Conservation (phyloP, 768 basidiomycete species). For the Lyophyllum decastes region DNA sequence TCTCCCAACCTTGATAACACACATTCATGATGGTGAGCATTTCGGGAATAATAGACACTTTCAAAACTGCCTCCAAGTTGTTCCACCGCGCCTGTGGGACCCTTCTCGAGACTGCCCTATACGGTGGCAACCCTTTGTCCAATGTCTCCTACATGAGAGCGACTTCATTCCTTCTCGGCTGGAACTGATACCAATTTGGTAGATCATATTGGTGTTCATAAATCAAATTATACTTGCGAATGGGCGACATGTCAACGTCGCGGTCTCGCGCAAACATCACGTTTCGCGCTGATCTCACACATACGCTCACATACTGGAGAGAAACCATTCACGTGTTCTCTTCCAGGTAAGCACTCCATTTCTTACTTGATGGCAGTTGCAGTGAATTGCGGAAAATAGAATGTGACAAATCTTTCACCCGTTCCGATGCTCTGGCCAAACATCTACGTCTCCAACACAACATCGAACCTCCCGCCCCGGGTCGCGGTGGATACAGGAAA, state of each 20-base stretch:
- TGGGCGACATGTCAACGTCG: constrained; percentile 83
- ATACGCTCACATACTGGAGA: constrained; percentile 93
- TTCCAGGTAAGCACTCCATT: constrained; percentile 59
- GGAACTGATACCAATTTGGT: constrained; percentile 9
- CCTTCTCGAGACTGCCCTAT: neutral
- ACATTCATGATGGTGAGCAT: constrained; percentile 76
- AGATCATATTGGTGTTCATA: constrained; percentile 85
- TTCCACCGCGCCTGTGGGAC: too few relatives aligned
- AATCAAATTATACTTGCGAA: constrained; percentile 86
- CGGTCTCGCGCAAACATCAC: constrained; percentile 82
- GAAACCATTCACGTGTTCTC: constrained; percentile 84
- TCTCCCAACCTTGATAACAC: constrained; percentile 74
- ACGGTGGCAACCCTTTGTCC: too few relatives aligned
- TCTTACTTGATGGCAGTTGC: neutral
- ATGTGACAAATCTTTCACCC: constrained; percentile 94
- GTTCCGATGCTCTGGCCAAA: constrained; percentile 90
- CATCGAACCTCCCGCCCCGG: constrained; percentile 71
- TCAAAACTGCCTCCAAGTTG: too few relatives aligned
- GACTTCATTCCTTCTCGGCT: neutral
- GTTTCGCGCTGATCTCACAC: constrained; percentile 90
- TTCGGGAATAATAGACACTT: neutral
- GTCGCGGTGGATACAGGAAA: constrained; percentile 68
- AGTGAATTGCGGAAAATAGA: constrained; percentile 43
- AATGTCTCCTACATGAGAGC: too few relatives aligned
- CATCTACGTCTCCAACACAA: constrained; percentile 91